phyloP scores from a whole-genome alignment of 2,329 filamentous ascomycete genomes.

The Colletotrichum tabaci region DNA sequence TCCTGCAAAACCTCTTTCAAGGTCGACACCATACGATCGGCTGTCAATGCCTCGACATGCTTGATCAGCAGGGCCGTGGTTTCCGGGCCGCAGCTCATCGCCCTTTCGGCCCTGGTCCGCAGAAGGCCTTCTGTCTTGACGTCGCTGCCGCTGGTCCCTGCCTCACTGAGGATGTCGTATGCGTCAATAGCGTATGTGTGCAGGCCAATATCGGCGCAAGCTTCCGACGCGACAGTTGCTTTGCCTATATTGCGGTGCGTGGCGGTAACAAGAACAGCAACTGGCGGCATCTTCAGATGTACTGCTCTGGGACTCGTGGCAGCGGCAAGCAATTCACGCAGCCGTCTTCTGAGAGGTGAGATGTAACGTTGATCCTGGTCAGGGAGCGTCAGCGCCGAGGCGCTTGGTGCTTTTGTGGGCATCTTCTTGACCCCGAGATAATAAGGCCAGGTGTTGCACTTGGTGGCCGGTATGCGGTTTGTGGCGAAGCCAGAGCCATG shows the following conservation, averaged over 20 bases:
- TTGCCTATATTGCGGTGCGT: slow-evolving; percentile 96
- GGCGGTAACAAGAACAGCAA: slow-evolving; percentile 90
- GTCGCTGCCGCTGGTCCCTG: slow-evolving; percentile 87
- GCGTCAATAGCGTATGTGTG: slow-evolving; percentile 92
- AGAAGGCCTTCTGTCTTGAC: slow-evolving; percentile 95
- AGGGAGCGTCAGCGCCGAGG: slow-evolving; percentile 57
- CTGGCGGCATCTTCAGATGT: slow-evolving; percentile 87
- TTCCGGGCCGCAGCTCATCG: slow-evolving; percentile 87
- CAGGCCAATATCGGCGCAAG: slow-evolving; percentile 89
- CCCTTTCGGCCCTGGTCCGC: slow-evolving; percentile 88
- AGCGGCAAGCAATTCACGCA: slow-evolving; percentile 88
- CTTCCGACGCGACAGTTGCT: slow-evolving; percentile 80
- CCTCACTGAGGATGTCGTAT: slow-evolving; percentile 95
- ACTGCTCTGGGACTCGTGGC: slow-evolving; percentile 91
- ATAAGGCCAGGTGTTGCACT: slow-evolving; percentile 87
- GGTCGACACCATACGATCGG: slow-evolving; percentile 89
- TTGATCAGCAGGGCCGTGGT: slow-evolving; percentile 88
- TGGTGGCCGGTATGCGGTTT: slow-evolving; percentile 82
- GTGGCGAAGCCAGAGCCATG: slow-evolving; percentile 92
- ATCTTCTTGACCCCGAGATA: slow-evolving; percentile 85
- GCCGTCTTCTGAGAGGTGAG: slow-evolving; percentile 75
- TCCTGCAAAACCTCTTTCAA: slow-evolving; percentile 88
- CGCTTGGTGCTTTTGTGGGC: slow-evolving; percentile 64
- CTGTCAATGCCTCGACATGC: slow-evolving; percentile 91
- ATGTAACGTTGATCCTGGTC: slow-evolving; percentile 66